Evolutionary conservation across 2,329 filamentous ascomycete genomes (phyloP).

Genomic region (Cladosporium cucumerinum): DNA sequence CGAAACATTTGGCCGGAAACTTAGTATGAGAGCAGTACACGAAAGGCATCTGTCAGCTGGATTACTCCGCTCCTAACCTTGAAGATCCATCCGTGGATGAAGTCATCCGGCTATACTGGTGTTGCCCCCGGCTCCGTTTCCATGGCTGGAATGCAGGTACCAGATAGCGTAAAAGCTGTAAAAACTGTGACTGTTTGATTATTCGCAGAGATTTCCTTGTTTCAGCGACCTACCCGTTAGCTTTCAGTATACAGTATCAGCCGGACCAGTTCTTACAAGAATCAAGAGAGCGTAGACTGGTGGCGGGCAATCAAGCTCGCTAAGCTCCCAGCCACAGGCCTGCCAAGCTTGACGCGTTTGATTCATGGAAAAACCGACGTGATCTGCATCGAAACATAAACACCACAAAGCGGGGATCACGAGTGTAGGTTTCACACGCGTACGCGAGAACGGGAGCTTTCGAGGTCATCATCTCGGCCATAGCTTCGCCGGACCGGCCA

Average conservation of each 20-base stretch:
- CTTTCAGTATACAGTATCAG: neutral
- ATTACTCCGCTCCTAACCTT: neutral
- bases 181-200: neutral
- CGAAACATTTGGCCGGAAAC: neutral
- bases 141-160: neutral
- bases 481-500: neutral
- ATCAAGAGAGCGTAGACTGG: neutral
- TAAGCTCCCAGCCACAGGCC: neutral
- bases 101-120: neutral
- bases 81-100: neutral
- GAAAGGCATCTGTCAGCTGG: neutral
- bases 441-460: neutral
- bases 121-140: neutral
- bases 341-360: slow-evolving; percentile 1
- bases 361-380: slow-evolving; percentile 1
- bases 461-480: neutral
- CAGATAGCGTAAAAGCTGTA: neutral
- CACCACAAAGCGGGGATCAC: neutral
- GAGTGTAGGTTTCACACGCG: neutral
- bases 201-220: neutral
- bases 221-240: neutral
- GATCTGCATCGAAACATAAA: neutral
- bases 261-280: neutral
- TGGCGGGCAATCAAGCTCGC: neutral
- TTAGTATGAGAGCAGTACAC: neutral